Evolutionary conservation across 805 yeast genomes (phyloP).

Genomic region (Lachancea quebecensis): DNA sequence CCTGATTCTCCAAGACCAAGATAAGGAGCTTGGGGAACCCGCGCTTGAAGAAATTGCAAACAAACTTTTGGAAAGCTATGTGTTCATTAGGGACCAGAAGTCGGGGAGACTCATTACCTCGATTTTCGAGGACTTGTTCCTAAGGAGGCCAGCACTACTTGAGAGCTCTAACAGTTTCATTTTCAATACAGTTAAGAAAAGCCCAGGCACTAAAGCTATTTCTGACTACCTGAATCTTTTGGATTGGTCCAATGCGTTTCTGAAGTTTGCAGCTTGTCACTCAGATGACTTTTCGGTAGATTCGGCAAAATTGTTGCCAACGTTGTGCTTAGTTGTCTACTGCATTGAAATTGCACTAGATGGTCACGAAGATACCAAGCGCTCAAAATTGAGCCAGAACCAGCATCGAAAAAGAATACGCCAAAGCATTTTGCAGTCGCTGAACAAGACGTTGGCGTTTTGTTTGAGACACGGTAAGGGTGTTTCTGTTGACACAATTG

Average conservation of each 20-base stretch:
- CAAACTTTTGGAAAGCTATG: conserved; percentile 41
- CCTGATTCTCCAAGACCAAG: conserved; percentile 14
- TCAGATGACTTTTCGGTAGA: conserved; percentile 24
- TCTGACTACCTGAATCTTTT: conserved; percentile 52
- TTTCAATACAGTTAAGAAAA: conserved; percentile 25
- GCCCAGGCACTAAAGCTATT: conserved; percentile 41
- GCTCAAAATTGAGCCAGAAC: conserved; percentile 22
- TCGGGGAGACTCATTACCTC: conserved; percentile 40
- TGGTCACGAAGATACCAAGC: conserved; percentile 20
- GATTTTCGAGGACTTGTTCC: conserved; percentile 35
- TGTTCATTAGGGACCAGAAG: conserved; percentile 43
- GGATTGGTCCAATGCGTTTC: conserved; percentile 46
- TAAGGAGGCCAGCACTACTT: conserved; percentile 30
- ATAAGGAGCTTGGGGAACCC: conserved; percentile 10
- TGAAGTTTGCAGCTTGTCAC: conserved; percentile 20
- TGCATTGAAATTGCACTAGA: conserved; percentile 24
- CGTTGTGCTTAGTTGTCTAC: conserved; percentile 30
- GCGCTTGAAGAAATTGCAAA: conserved; percentile 28
- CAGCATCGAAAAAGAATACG: conserved; percentile 38
- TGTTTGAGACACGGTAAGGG: conserved; percentile 10
- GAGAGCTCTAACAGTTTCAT: conserved; percentile 37
- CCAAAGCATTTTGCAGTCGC: conserved; percentile 29
- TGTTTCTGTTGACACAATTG: conserved; percentile 4
- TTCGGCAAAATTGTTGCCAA: conserved; percentile 36
- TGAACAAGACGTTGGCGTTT: conserved; percentile 22